Base-by-base conservation (phyloP, 2,329 filamentous ascomycete species). In the Capronia americana region DNA sequence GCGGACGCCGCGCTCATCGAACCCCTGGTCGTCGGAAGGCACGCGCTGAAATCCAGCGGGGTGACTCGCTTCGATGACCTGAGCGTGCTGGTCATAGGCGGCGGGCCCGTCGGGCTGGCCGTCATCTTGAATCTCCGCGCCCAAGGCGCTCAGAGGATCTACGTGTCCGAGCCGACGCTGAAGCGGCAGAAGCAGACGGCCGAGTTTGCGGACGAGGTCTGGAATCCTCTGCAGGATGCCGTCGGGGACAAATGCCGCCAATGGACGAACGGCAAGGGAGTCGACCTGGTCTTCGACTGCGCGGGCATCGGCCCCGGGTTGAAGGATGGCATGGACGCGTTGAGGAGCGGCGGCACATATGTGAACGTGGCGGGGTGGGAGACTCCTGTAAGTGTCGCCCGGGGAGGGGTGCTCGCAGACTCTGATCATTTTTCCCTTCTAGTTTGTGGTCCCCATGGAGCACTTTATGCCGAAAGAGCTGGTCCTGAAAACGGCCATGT, bases 331-430 rank as follows among this genome's bases (percentile, higher is more conserved):
- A 72, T 76, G 64, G 74, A 75, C 55, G 74, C 74, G 1, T n/a
- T 77, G 44, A 73, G 58, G 14, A 72, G 68, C 44, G 67, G 67
- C 38, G 77, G 76, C 4, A 68, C 61, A 44, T 75, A 75, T 63
- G 72, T 76, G 61, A 77, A 77, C 63, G 72, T 78, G 28, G 75
- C 75, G 0, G 69, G 51, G 0, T 77, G 75, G 76, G 72, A 74
- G 53, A 70, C 70, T 11, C 71, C 73, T 17, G 75, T 77, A 61
- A 66, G 34, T 46, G 73, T 71, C 4, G 1, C 12, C n/a, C n/a
- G n/a, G n/a, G n/a, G n/a, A n/a, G n/a, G 6, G 24, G 26, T 24
- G 20, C n/a, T 41, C 38, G 30, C 30, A 1, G 24, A 12, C 12
- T 44, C 20, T 14, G 1, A 20, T 23, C 12, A 1, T 24, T 59